Conservation (phyloP, 371 early-diverging fungal genomes). For the Syncephalastrum contaminatum region DNA sequence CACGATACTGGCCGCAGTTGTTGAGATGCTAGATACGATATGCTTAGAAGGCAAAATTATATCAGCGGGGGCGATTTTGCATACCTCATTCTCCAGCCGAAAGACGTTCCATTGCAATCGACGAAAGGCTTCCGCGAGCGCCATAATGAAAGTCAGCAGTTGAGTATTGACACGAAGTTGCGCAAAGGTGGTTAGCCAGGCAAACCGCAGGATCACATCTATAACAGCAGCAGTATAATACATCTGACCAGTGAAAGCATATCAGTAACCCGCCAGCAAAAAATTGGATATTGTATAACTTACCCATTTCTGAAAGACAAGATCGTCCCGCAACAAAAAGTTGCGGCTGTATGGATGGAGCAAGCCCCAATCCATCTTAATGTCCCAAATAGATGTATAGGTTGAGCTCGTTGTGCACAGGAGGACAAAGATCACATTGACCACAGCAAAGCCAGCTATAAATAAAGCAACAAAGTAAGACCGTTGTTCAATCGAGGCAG, state of each 20-base stretch:
- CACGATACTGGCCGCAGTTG: slow-evolving; percentile 85
- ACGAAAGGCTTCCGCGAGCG: slow-evolving; percentile 61
- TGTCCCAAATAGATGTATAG: slow-evolving; percentile 79
- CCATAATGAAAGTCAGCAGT: slow-evolving; percentile 35
- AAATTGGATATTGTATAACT: neutral
- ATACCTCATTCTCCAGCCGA: slow-evolving; percentile 86
- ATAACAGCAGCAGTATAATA: slow-evolving; percentile 74
- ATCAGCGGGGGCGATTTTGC: neutral
- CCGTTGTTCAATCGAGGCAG: neutral
- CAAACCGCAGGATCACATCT: slow-evolving; percentile 72
- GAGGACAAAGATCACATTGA: slow-evolving; percentile 46
- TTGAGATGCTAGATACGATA: slow-evolving; percentile 63
- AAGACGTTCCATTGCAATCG: slow-evolving; percentile 89
- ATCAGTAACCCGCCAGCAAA: too few species aligned
- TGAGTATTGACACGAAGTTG: slow-evolving; percentile 8
- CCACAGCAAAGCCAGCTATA: slow-evolving; percentile 24
- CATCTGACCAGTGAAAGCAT: slow-evolving; percentile 26
- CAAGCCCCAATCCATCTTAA: slow-evolving; percentile 90
- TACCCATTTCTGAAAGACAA: slow-evolving; percentile 54
- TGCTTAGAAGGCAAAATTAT: neutral
- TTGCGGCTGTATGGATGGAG: slow-evolving; percentile 56
- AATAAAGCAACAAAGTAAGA: slow-evolving; percentile 14
- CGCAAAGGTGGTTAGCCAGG: slow-evolving; percentile 63
- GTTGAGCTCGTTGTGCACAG: slow-evolving; percentile 56
- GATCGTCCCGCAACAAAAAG: slow-evolving; percentile 66